Conservation (phyloP, 805 yeast species). For the Ogataea glucozyma region DNA sequence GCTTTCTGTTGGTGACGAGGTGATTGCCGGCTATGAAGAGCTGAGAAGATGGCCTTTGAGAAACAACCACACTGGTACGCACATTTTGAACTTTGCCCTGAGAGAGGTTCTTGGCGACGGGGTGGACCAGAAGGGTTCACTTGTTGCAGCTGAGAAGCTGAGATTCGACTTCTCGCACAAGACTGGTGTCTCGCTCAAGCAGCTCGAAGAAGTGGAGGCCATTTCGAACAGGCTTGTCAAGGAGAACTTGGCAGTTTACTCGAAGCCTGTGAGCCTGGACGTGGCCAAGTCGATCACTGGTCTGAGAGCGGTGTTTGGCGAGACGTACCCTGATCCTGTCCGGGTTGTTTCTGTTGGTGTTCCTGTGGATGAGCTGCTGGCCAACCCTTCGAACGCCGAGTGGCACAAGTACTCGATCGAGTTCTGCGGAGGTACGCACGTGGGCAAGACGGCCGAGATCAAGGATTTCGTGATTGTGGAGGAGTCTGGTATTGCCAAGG, state of each 20-base stretch:
- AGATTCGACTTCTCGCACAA: slow-evolving; percentile 96
- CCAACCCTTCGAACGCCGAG: slow-evolving; percentile 65
- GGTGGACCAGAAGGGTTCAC: slow-evolving; percentile 94
- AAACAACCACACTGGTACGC: slow-evolving; percentile 98
- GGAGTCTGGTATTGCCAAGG: slow-evolving; percentile 98
- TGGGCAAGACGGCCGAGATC: slow-evolving; percentile 87
- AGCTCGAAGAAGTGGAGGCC: slow-evolving; percentile 73
- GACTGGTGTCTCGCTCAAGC: slow-evolving; percentile 71
- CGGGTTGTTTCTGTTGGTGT: slow-evolving; percentile 96
- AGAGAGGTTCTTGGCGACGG: slow-evolving; percentile 83
- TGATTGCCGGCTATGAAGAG: slow-evolving; percentile 88
- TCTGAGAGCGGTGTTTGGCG: slow-evolving; percentile 97
- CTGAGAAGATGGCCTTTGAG: slow-evolving; percentile 94
- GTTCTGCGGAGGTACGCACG: slow-evolving; percentile 99
- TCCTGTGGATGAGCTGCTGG: slow-evolving; percentile 78
- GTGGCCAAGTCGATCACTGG: slow-evolving; percentile 76
- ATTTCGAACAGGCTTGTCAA: slow-evolving; percentile 73
- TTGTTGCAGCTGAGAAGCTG: slow-evolving; percentile 92
- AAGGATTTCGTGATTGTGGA: slow-evolving; percentile 87
- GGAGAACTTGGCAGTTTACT: slow-evolving; percentile 68
- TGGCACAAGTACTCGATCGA: slow-evolving; percentile 85
- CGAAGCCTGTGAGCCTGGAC: slow-evolving; percentile 77
- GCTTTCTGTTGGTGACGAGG: slow-evolving; percentile 63
- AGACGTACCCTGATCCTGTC: slow-evolving; percentile 98
- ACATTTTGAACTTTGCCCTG: slow-evolving; percentile 85